Base-by-base conservation (phyloP, 306 rosid genomes). In the Sophora flavescens region DNA sequence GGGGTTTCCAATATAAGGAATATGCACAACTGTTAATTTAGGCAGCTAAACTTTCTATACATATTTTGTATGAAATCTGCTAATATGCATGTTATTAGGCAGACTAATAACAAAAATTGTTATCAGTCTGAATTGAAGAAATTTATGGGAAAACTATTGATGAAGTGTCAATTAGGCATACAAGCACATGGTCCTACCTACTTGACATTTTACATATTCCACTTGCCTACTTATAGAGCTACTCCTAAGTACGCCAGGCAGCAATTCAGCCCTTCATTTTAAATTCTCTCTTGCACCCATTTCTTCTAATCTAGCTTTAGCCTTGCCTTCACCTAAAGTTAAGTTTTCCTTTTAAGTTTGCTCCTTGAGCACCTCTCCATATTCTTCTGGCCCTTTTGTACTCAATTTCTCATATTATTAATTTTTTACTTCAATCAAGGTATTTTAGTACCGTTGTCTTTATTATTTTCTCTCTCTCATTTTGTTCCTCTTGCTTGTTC, bases 121-220 rank as follows among this genome's bases (percentile, higher is more conserved):
- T 69, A 58, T 63, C 45, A 15, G 60, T 15, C 26, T 56, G 3
- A 22, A 22, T 30, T 58, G n/a, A 45, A 26, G 72, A 59, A 62
- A 56, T 39, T 65, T 38, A 51, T 15, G 36, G 74, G 51, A 63
- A 63, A 75, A 81, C 61, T 7, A 58, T 57, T 62, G 82, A 70
- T 77, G 82, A 79, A 51, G 57, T 78, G 86, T 77, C 76, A 79
- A 85, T 68, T 86, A 58, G 80, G 79, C 73, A 47, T 77, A 73
- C 56, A 74, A 63, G 78, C 83, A 59, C 41, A 70, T 64, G 95
- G 84, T 6, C 97, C 97, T 79, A 88, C 95, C 12, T 50, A 66
- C 28, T 89, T 82, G 88, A 68, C 88, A 52, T 57, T 50, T 70
- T 74, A 65, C 85, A 63, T 79, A 68, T 86, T 87, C 59, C 70